These are phyloP conservation scores for Fusarium torulosum DNA, from an alignment of 2,329 filamentous ascomycete genomes.

Conservation along the genomic window DNA sequence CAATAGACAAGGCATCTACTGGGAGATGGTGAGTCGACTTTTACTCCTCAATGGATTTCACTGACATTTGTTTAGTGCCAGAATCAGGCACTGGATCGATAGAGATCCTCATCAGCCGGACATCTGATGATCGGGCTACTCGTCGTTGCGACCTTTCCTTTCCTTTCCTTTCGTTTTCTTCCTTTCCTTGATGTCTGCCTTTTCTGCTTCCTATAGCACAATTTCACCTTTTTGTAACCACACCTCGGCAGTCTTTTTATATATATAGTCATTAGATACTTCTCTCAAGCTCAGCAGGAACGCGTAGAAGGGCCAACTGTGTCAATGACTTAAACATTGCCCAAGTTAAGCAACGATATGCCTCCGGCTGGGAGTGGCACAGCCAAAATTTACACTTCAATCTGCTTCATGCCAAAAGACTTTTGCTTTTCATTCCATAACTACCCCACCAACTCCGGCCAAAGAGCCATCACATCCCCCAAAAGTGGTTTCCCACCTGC, in stretches of 20 bases:
- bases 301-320: no score
- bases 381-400: background rate
- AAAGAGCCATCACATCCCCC: constrained; percentile 25
- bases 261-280: no score
- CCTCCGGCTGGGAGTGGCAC: no score
- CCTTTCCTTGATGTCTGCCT: background rate
- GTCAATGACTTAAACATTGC: no score
- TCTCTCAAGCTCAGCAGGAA: no score
- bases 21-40: constrained; percentile 38
- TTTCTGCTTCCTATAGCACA: no score
- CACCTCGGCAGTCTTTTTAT: no score
- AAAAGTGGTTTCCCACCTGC: constrained; percentile 32
- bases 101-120: background rate
- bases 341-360: no score
- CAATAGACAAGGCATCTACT: constrained; percentile 34
- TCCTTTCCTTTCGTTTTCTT: background rate
- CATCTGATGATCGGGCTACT: background rate
- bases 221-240: no score
- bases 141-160: background rate
- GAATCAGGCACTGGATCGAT: constrained; percentile 40
- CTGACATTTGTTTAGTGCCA: constrained; percentile 35
- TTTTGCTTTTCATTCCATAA: background rate
- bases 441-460: constrained; percentile 14
- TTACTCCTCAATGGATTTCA: rapidly evolving
- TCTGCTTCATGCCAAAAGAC: background rate